phyloP scores from a whole-genome alignment of 2,329 filamentous ascomycete genomes.

The Penicillium thymicola region DNA sequence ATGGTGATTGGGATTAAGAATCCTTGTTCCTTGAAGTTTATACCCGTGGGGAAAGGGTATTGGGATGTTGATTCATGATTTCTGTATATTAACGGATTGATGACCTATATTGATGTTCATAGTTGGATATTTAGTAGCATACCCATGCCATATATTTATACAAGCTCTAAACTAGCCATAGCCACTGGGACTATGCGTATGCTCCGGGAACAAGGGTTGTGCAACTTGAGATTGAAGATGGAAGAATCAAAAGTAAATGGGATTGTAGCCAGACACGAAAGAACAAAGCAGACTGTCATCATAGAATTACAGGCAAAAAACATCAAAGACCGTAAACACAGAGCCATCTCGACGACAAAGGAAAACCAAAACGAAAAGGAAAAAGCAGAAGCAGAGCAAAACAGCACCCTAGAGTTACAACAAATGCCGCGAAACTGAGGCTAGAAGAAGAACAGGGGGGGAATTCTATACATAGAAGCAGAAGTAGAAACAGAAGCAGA shows the following conservation, averaged over 20 bases:
- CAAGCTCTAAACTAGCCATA: neutral
- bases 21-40: neutral
- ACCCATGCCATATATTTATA: constrained; percentile 1
- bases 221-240: neutral
- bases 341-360: constrained; percentile 16
- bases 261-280: constrained; percentile 15
- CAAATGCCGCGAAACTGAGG: constrained; percentile 26
- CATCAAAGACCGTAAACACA: constrained; percentile 23
- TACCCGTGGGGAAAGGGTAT: neutral
- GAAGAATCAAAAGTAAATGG: constrained; percentile 11
- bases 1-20: constrained; percentile 48
- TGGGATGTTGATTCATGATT: constrained; percentile 1
- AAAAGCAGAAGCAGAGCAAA: constrained; percentile 5
- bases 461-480: constrained; percentile 35
- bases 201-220: neutral
- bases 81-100: constrained; percentile 6
- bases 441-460: constrained; percentile 20
- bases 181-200: neutral
- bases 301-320: constrained; percentile 35
- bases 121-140: neutral
- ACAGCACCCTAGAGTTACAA: constrained; percentile 28
- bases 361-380: constrained; percentile 12
- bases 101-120: constrained; percentile 4
- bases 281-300: constrained; percentile 29
- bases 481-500: neutral